Evolutionary conservation across 177 flowering plant species (phyloP).

Genomic region (Vitis hybrid): DNA sequence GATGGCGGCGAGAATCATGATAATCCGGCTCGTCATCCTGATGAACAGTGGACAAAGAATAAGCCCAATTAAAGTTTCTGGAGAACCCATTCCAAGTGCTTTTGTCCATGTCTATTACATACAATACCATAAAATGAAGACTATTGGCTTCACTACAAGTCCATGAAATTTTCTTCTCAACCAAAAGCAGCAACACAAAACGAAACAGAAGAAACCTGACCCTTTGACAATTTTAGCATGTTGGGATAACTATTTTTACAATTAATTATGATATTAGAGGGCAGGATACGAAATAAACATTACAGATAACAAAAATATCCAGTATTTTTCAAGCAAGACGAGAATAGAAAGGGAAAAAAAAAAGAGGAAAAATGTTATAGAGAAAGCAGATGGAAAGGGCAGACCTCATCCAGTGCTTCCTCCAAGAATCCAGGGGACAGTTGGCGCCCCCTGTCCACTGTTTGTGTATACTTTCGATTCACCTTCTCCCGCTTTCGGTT

Average conservation of each 20-base stretch:
- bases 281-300: not conserved
- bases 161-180: too few relatives aligned
- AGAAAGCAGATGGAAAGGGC: not conserved
- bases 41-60: slow-evolving; percentile 11
- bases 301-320: not conserved
- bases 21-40: slow-evolving; percentile 92
- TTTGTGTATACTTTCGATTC: slow-evolving; percentile 69
- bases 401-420: slow-evolving; percentile 92
- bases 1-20: slow-evolving; percentile 68
- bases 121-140: too few relatives aligned
- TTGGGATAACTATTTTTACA: too few relatives aligned
- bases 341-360: not conserved
- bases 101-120: too few relatives aligned
- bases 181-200: too few relatives aligned
- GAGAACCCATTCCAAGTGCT: too few relatives aligned
- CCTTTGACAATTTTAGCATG: too few relatives aligned
- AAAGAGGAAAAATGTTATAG: not conserved
- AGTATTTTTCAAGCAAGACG: not conserved
- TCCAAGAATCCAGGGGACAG: slow-evolving; percentile 98
- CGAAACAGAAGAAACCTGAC: too few relatives aligned
- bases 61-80: not conserved
- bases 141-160: too few relatives aligned
- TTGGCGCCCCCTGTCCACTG: slow-evolving; percentile 74
- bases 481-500: slow-evolving; percentile 84
- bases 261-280: too few relatives aligned